phyloP scores from a whole-genome alignment of 1,139 yeast species.

The Protomyces macrosporus region DNA sequence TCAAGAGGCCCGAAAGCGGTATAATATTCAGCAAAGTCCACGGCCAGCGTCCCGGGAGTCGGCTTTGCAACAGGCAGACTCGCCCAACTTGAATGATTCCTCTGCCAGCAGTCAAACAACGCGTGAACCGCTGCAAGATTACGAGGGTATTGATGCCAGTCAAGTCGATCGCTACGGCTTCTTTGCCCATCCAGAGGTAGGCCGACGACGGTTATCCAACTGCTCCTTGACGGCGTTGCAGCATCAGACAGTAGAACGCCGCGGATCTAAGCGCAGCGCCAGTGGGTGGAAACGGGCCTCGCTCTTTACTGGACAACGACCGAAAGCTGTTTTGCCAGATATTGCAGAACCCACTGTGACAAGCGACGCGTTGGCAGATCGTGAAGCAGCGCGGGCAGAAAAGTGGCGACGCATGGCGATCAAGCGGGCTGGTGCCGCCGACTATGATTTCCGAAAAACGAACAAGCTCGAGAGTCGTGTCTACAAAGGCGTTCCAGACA shows the following conservation, averaged over 20 bases:
- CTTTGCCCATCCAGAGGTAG: not conserved
- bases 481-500: conserved; percentile 34
- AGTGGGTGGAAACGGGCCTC: not conserved
- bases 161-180: conserved; percentile 22
- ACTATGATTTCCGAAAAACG: conserved; percentile 1
- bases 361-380: not conserved
- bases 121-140: conserved; percentile 9
- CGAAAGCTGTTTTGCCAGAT: not conserved
- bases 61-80: not conserved
- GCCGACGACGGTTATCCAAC: conserved; percentile 5
- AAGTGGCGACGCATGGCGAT: conserved; percentile 20
- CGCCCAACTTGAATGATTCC: not conserved
- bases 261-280: not conserved
- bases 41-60: not conserved
- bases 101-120: not conserved
- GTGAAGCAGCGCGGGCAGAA: conserved; percentile 8
- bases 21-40: not conserved
- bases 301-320: not conserved
- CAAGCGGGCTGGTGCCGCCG: not conserved
- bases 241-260: not conserved
- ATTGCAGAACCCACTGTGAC: not conserved
- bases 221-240: not conserved
- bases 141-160: conserved; percentile 2
- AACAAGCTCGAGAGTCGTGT: conserved; percentile 26
- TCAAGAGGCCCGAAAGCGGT: not conserved